Evolutionary conservation across 2,329 filamentous ascomycete species (phyloP).

Genomic region (Trichoderma atroviride): DNA sequence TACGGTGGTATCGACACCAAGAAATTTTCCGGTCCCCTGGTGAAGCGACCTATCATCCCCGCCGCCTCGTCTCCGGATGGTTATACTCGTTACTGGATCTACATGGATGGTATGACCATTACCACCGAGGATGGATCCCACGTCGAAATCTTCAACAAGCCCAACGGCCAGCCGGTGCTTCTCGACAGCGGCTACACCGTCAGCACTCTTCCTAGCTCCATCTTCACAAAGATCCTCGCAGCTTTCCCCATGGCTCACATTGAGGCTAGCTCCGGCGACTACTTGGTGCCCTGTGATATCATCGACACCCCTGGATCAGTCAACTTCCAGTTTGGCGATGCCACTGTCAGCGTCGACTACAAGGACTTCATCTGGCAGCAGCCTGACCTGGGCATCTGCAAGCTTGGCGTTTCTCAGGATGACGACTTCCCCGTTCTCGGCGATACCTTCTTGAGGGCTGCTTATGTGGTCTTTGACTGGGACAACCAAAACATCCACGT

Average conservation of each 20-base stretch:
- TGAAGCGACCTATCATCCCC: constrained; percentile 59
- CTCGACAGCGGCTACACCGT: constrained; percentile 70
- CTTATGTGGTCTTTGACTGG: constrained; percentile 49
- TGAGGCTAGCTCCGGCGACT: constrained; percentile 45
- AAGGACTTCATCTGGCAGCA: constrained; percentile 51
- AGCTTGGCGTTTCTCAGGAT: constrained; percentile 52
- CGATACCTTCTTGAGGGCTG: constrained; percentile 49
- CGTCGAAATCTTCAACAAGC: constrained; percentile 48
- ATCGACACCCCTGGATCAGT: constrained; percentile 44
- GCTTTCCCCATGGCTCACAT: constrained; percentile 50
- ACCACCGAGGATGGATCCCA: constrained; percentile 42
- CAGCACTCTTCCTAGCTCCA: constrained; percentile 63
- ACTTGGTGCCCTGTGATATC: constrained; percentile 51
- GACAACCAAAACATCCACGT: constrained; percentile 45
- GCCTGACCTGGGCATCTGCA: constrained; percentile 37
- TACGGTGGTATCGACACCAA: constrained; percentile 61
- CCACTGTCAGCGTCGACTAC: constrained; percentile 48
- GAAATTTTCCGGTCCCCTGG: constrained; percentile 57
- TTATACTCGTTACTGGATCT: constrained; percentile 47
- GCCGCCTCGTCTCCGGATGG: constrained; percentile 41
- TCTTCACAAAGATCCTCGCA: constrained; percentile 51
- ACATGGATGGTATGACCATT: constrained; percentile 43
- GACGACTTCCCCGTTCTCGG: constrained; percentile 46
- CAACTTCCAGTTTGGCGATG: constrained; percentile 53
- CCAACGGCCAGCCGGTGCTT: constrained; percentile 50